These are phyloP conservation scores for Penicillium sp. DNA, from an alignment of 2,329 filamentous ascomycete species.

Conservation along the genomic window DNA sequence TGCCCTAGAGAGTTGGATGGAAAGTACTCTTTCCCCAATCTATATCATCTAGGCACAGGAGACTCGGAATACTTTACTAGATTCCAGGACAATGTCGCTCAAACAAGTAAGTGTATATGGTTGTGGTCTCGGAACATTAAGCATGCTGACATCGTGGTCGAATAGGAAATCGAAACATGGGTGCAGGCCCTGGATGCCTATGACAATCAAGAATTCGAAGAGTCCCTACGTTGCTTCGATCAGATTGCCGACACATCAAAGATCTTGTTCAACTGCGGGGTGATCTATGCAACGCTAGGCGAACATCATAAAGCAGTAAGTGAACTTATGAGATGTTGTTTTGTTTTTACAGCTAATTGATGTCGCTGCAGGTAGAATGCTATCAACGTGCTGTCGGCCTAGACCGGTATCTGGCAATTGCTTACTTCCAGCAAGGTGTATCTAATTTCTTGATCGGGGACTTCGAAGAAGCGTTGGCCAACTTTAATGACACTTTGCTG, in stretches of 20 bases:
- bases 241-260: conserved; percentile 92
- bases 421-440: conserved; percentile 97
- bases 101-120: conserved; percentile 52
- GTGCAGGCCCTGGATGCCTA: conserved; percentile 86
- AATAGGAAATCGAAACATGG: conserved; percentile 97
- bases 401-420: conserved; percentile 93
- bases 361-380: conserved; percentile 71
- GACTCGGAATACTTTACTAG: not conserved
- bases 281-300: conserved; percentile 93
- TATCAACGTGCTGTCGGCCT: conserved; percentile 88
- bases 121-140: not conserved
- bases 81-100: conserved; percentile 51
- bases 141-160: conserved; percentile 3
- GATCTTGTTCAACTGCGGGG: conserved; percentile 97
- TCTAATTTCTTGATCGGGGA: conserved; percentile 97
- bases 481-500: conserved; percentile 96
- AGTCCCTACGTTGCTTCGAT: conserved; percentile 78
- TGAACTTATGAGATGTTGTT: conserved; percentile 3
- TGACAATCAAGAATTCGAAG: conserved; percentile 96
- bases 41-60: conserved; percentile 1
- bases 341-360: conserved; percentile 7
- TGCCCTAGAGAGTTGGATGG: conserved; percentile 7
- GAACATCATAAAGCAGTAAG: conserved; percentile 93
- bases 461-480: conserved; percentile 93
- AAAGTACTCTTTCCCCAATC: conserved; percentile 1